phyloP scores from a whole-genome alignment of 2,329 filamentous ascomycete genomes.

The Ploettnerulaceae sp. region DNA sequence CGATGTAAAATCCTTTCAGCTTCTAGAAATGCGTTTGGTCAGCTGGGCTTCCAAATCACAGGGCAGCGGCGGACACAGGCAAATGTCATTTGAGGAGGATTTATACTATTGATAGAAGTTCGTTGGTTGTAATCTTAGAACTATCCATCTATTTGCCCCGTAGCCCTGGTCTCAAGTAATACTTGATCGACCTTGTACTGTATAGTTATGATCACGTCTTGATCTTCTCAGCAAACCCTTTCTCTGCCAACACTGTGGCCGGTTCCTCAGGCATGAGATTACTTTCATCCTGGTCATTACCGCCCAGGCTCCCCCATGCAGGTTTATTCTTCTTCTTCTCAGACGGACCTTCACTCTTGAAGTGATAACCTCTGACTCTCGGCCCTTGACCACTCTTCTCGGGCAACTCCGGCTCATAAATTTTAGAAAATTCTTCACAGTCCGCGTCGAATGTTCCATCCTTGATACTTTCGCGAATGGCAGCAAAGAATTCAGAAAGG shows the following conservation, averaged over 20 bases:
- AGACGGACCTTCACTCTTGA: slow-evolving; percentile 59
- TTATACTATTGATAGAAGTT: too few species aligned
- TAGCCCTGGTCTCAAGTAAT: too few species aligned
- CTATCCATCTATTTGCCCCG: too few species aligned
- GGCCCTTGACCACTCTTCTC: slow-evolving; percentile 72
- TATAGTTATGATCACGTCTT: neutral
- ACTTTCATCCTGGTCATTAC: slow-evolving; percentile 21
- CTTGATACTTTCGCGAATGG: slow-evolving; percentile 60
- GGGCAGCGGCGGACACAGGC: too few species aligned
- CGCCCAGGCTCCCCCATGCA: slow-evolving; percentile 55
- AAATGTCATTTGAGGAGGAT: too few species aligned
- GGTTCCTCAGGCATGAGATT: slow-evolving; percentile 48
- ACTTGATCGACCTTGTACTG: too few species aligned
- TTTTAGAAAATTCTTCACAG: slow-evolving; percentile 39
- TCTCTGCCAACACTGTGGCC: slow-evolving; percentile 47
- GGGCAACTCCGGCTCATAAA: slow-evolving; percentile 69
- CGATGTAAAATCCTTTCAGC: too few species aligned
- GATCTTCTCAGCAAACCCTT: slow-evolving; percentile 48
- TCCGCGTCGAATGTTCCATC: slow-evolving; percentile 53
- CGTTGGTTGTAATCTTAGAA: too few species aligned
- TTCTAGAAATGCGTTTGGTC: too few species aligned
- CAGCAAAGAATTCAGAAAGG: slow-evolving; percentile 67
- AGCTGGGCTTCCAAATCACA: too few species aligned
- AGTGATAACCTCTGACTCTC: slow-evolving; percentile 76
- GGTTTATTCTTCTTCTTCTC: slow-evolving; percentile 64